phyloP scores from a whole-genome alignment of 257 asterid genomes.

The Capsicum rhomboideum region DNA sequence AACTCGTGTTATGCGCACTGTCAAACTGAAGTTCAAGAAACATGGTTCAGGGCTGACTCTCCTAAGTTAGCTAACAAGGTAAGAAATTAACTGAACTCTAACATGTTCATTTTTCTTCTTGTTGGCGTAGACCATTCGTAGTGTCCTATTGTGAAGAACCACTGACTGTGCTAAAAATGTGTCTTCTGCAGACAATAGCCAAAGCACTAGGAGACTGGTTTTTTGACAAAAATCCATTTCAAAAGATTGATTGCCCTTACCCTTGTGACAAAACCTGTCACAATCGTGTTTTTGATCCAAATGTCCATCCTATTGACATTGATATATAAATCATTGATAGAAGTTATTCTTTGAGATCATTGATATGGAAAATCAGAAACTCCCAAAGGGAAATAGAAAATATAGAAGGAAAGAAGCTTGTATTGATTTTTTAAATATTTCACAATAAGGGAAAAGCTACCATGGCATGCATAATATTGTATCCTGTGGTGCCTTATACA shows the following conservation, averaged over 20 bases:
- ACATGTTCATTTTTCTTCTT: background rate
- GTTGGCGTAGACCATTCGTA: background rate
- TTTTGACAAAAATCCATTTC: constrained; percentile 58
- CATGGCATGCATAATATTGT: background rate
- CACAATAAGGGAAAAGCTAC: background rate
- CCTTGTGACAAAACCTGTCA: constrained; percentile 89
- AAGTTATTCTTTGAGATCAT: background rate
- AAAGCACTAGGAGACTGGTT: constrained; percentile 87
- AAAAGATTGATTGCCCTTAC: constrained; percentile 69
- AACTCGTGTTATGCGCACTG: constrained; percentile 88
- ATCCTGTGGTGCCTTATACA: background rate
- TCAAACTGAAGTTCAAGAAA: constrained; percentile 75
- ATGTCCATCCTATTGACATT: constrained; percentile 18
- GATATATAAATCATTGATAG: background rate
- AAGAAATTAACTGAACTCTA: background rate
- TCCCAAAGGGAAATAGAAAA: constrained; percentile 1
- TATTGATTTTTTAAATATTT: background rate
- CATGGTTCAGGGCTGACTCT: constrained; percentile 54
- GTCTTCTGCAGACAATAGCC: constrained; percentile 60
- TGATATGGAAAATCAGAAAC: background rate
- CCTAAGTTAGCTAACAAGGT: constrained; percentile 56
- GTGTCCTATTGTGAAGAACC: background rate
- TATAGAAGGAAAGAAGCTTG: background rate
- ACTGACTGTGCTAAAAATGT: background rate
- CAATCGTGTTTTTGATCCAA: constrained; percentile 49